A percentile compares a stretch with the other conserved stretches of the same genome.
Conservation (phyloP, 345 rosid species). For the Melaleuca quinquenervia region DNA sequence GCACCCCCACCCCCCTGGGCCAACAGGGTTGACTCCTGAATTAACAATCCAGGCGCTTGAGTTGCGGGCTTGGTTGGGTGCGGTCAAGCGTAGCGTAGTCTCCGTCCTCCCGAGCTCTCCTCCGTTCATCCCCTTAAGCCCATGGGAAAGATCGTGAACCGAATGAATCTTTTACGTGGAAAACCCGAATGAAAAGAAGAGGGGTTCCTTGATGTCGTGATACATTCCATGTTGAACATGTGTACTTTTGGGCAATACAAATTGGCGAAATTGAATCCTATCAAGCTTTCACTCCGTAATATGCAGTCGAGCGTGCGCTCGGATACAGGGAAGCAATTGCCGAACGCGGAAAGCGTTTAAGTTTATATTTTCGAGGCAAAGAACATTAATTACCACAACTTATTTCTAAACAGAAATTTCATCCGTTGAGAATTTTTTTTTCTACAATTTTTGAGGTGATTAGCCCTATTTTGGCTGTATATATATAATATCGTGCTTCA, state of each 20-base stretch:
- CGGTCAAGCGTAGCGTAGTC: not conserved
- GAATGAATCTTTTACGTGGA: not conserved
- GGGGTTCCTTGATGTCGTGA: not conserved
- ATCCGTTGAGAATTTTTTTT: not conserved
- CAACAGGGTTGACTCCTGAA: not conserved
- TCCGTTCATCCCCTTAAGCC: not conserved
- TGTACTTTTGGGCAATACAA: not conserved
- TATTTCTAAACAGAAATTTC: not conserved
- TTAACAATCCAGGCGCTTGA: not conserved
- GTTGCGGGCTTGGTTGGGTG: not conserved
- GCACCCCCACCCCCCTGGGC: not conserved
- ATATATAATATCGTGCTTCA: not conserved
- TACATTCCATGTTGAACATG: not conserved
- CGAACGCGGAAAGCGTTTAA: fast-evolving
- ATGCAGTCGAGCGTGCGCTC: too few species aligned
- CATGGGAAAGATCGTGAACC: not conserved
- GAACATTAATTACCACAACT: not conserved
- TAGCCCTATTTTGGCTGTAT: fast-evolving
- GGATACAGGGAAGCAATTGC: fast-evolving
- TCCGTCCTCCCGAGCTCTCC: not conserved
- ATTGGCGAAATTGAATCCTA: not conserved
- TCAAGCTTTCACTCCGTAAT: fast-evolving
- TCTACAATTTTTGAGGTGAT: fast-evolving
- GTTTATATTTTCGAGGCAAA: not conserved
- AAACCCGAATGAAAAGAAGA: not conserved